Evolutionary conservation across 1,284 basidiomycete species (phyloP).

Genomic region (Cerioporus squamosus): DNA sequence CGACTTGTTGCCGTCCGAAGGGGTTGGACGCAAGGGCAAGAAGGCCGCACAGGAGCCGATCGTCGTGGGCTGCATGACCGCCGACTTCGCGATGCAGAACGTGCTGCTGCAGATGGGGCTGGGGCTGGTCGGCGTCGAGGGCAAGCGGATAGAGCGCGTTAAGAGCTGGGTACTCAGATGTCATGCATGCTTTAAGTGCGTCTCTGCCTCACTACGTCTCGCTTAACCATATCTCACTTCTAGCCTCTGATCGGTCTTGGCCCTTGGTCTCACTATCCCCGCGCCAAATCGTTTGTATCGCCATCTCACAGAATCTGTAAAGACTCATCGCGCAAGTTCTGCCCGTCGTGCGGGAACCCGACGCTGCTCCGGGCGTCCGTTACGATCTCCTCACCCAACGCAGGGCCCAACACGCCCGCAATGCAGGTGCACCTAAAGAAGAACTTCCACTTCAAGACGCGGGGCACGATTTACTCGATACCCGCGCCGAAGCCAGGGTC

Average conservation of each 20-base stretch:
- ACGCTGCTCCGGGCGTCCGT: slow-evolving; percentile 93
- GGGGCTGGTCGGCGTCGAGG: slow-evolving; percentile 89
- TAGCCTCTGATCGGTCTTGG: background rate
- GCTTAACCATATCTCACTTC: background rate
- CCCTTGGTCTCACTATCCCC: no score
- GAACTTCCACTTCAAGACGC: slow-evolving; percentile 93
- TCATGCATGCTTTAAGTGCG: slow-evolving; percentile 99
- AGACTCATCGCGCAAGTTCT: slow-evolving; percentile 94
- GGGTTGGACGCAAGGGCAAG: slow-evolving; percentile 40
- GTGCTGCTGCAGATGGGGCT: slow-evolving; percentile 96
- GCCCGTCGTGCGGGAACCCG: slow-evolving; percentile 95
- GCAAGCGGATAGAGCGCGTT: slow-evolving; percentile 88
- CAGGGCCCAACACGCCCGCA: slow-evolving; percentile 59
- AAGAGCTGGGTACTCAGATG: slow-evolving; percentile 97
- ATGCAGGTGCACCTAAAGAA: slow-evolving; percentile 90
- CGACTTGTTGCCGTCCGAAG: slow-evolving; percentile 69
- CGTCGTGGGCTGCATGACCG: slow-evolving; percentile 91
- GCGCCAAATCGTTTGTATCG: background rate
- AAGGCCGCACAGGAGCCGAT: slow-evolving; percentile 46
- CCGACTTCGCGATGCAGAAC: slow-evolving; percentile 99
- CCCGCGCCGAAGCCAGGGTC: slow-evolving; percentile 91
- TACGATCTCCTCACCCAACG: slow-evolving; percentile 73
- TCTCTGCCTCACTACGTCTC: slow-evolving; percentile 19
- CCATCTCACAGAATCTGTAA: slow-evolving; percentile 83
- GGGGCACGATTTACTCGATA: slow-evolving; percentile 94